A percentile compares a stretch with the other conserved stretches of the same genome.
Evolutionary conservation across 805 yeast genomes (phyloP).

Genomic region (Pichia paraexigua): DNA sequence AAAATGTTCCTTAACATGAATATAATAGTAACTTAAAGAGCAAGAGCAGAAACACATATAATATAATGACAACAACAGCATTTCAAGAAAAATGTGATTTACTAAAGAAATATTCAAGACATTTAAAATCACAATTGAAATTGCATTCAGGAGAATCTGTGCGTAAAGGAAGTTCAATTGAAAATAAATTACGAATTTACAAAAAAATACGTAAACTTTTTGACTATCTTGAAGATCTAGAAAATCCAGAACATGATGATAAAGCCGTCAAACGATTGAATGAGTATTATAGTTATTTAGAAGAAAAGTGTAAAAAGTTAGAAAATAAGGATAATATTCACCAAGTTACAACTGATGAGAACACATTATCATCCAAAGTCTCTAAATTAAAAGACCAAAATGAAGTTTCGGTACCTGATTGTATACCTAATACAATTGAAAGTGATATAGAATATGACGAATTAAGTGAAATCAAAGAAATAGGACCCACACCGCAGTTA

Average conservation of each 20-base stretch:
- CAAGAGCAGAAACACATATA: background rate
- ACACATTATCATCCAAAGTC: background rate
- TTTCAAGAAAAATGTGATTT: background rate
- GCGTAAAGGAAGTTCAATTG: conserved; percentile 1
- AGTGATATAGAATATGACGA: background rate
- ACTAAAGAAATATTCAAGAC: conserved; percentile 2
- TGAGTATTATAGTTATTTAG: background rate
- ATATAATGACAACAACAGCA: background rate
- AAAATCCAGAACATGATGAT: background rate
- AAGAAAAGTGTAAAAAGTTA: background rate
- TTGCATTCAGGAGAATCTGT: conserved; percentile 8
- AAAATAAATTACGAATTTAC: conserved; percentile 5
- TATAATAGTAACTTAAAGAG: too few relatives aligned
- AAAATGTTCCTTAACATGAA: too few relatives aligned
- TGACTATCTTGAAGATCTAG: background rate
- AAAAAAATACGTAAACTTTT: conserved; percentile 6
- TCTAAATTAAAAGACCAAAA: background rate
- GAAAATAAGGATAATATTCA: background rate
- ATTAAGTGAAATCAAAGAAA: conserved; percentile 25
- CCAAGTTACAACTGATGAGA: background rate
- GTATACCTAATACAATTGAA: background rate
- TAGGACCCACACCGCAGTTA: conserved; percentile 87
- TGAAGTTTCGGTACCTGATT: background rate
- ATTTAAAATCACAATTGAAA: conserved; percentile 5
- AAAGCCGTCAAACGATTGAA: background rate